Evolutionary conservation across 129 eudicot species (phyloP), one percentile per base, ranked within the genome.

Genomic region (Pulicaria dysenterica): DNA sequence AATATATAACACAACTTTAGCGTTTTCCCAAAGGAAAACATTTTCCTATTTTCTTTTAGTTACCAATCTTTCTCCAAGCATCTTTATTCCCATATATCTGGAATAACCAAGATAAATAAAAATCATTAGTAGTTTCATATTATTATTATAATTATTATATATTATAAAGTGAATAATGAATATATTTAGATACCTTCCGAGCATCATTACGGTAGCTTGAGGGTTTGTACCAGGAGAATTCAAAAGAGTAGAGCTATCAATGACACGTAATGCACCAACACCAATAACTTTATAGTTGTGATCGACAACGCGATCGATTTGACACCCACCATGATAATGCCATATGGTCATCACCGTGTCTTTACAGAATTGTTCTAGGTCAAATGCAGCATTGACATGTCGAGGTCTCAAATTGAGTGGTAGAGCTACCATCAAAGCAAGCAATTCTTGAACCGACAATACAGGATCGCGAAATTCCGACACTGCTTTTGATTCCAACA

Each of bases 281-380:
- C 95, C 95, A 1, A 85, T 2, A 45, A 93, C 95, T 73, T 47
- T 87, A 66, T 93, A 87, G 48, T 89, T 68, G 3, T 31, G 80
- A 78, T 93, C 95, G 17, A 93, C 85, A 36, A 90, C 98, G 69
- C 44, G 74, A 55, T 73, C 85, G 36, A 93, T 90, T 76, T 93
- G 95, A 47, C 96, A 90, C 6, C 98, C 96, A 38, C 98, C 98
- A 55, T 93, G 98, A 70, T 89, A 93, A 77, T 93, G 98, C 98
- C 98, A 93, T 72, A 93, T 93, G 10, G 91, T 78, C 87, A 89
- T 82, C 41, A 93, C 96, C 0, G 98, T 93, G 76, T 93, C 98
- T 15, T 57, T 79, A 57, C 98, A 93, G 14, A 36, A 89, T 16
- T 86, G 87, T 14, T 84, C 85, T 6, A 87, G 64, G 17, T 86